Conservation (phyloP, 176 grass and related monocot species). For the Poa pratensis region DNA sequence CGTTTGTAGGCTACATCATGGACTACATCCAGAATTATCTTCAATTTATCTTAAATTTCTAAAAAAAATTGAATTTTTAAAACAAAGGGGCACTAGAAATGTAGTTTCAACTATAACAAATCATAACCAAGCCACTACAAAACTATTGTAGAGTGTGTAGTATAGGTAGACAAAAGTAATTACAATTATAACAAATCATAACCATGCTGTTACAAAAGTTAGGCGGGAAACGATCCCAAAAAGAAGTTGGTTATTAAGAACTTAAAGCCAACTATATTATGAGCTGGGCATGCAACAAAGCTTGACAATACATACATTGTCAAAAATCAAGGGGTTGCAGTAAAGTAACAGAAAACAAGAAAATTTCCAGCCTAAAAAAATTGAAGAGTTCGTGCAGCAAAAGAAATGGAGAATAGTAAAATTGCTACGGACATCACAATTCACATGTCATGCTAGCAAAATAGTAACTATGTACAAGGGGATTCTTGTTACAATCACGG, state of each 20-base stretch:
- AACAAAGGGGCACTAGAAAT: no score
- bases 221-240: neutral
- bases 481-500: neutral
- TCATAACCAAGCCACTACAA: no score
- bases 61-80: no score
- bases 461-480: neutral
- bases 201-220: no score
- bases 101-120: no score
- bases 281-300: neutral
- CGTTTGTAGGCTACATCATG: no score
- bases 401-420: neutral
- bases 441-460: neutral
- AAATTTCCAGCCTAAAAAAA: neutral
- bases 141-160: no score
- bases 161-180: no score
- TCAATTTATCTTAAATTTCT: no score
- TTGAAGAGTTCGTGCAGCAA: neutral
- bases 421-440: neutral
- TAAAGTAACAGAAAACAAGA: neutral
- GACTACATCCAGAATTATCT: no score
- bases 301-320: neutral
- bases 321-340: neutral
- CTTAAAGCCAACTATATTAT: neutral
- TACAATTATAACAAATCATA: no score
- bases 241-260: neutral